A percentile compares a stretch with the other conserved stretches of the same genome.
Conservation (phyloP, 148 eudicot species). For the Silene conica region DNA sequence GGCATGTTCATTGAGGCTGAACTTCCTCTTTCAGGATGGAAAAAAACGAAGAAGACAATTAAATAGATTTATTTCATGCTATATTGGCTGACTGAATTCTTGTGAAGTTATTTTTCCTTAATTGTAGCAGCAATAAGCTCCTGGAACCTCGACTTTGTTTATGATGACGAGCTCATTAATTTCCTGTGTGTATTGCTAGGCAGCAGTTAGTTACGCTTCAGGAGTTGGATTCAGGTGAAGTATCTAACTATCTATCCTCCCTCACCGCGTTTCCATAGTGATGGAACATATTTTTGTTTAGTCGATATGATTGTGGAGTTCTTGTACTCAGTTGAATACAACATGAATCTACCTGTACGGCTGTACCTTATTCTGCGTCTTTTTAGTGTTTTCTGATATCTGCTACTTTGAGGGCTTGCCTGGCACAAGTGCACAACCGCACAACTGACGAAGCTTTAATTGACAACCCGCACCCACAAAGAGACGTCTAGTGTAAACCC, state of each 20-base stretch:
- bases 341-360: not conserved
- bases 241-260: not conserved
- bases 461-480: no score
- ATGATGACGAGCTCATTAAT: constrained; percentile 18
- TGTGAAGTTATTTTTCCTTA: not conserved
- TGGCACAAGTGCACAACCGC: no score
- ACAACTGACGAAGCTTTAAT: no score
- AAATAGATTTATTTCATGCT: not conserved
- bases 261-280: not conserved
- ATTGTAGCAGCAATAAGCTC: not conserved
- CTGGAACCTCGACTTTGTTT: constrained; percentile 7
- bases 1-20: not conserved
- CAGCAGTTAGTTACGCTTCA: constrained; percentile 84
- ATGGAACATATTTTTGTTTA: not conserved
- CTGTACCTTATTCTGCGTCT: not conserved
- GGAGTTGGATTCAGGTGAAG: constrained; percentile 89
- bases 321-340: no score
- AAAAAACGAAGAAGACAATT: not conserved
- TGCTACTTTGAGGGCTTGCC: not conserved
- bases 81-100: not conserved
- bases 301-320: no score
- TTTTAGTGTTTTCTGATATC: not conserved
- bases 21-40: not conserved
- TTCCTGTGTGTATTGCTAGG: constrained; percentile 40
- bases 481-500: no score